Evolutionary conservation across 2,329 filamentous ascomycete genomes (phyloP).

Genomic region (Myriosclerotinia curreyana): DNA sequence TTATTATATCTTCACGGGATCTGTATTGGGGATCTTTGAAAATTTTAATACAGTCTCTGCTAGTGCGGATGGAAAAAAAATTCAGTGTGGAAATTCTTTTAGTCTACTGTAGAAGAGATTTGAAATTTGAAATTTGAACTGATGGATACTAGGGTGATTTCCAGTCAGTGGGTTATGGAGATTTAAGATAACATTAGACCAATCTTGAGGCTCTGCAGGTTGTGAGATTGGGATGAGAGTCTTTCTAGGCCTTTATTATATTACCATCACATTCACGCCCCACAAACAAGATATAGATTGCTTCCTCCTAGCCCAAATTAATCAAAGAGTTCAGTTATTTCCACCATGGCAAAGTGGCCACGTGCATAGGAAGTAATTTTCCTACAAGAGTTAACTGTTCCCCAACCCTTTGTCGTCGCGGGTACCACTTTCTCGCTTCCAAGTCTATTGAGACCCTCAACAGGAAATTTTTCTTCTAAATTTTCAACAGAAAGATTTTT

Average conservation of each 20-base stretch:
- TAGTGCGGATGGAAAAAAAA: background rate
- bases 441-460: constrained; percentile 6
- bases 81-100: too few relatives aligned
- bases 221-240: background rate
- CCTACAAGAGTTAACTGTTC: background rate
- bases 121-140: background rate
- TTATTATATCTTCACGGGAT: constrained; percentile 7
- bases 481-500: background rate
- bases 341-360: background rate
- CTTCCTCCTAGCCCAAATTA: background rate
- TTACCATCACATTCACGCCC: background rate
- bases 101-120: background rate
- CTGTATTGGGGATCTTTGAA: background rate
- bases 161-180: background rate
- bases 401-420: background rate
- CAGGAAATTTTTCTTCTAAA: background rate
- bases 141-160: background rate
- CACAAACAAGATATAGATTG: background rate
- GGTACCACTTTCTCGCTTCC: background rate
- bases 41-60: background rate
- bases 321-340: background rate
- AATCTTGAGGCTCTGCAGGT: background rate
- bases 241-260: too few relatives aligned
- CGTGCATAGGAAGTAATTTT: background rate
- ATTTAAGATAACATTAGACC: background rate